phyloP scores from a whole-genome alignment of 2,329 filamentous ascomycete species.

The Ampelomyces quisqualis region DNA sequence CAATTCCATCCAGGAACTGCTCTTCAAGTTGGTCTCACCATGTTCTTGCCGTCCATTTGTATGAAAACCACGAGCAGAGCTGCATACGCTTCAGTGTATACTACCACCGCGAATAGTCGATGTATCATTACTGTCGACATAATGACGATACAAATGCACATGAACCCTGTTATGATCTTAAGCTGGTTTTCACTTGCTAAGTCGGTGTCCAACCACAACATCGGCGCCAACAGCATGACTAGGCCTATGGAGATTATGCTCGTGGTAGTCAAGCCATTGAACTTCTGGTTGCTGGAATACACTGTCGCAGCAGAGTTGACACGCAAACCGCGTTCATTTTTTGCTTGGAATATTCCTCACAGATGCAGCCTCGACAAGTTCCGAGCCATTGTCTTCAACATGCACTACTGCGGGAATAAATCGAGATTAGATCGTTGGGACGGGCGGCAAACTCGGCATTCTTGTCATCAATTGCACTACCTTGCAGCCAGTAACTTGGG shows the following conservation, averaged over 20 bases:
- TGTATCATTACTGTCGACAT: conserved; percentile 18
- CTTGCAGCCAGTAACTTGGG: conserved; percentile 12
- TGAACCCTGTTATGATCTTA: conserved; percentile 26
- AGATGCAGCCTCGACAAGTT: conserved; percentile 6
- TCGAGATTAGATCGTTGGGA: conserved; percentile 21
- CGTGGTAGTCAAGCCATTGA: conserved; percentile 16
- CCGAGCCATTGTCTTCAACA: conserved; percentile 17
- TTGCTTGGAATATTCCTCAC: conserved; percentile 11
- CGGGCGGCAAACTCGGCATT: conserved; percentile 14
- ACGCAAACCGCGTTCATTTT: conserved; percentile 3
- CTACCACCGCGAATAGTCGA: conserved; percentile 24
- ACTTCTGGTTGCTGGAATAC: conserved; percentile 15
- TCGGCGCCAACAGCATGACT: conserved; percentile 23
- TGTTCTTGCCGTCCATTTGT: conserved; percentile 5
- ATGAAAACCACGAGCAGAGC: conserved; percentile 10
- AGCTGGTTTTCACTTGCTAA: conserved; percentile 7
- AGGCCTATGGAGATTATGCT: conserved; percentile 15
- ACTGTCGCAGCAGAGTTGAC: conserved; percentile 3
- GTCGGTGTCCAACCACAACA: conserved; percentile 25
- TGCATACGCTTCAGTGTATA: conserved; percentile 23
- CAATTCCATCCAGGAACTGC: too few species aligned
- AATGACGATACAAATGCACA: conserved; percentile 16
- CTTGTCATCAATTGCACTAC: conserved; percentile 9
- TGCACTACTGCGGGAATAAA: conserved; percentile 11
- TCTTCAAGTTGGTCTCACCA: too few species aligned